Evolutionary conservation across 2,329 filamentous ascomycete genomes (phyloP).

Genomic region (Ophiocordyceps sinensis): DNA sequence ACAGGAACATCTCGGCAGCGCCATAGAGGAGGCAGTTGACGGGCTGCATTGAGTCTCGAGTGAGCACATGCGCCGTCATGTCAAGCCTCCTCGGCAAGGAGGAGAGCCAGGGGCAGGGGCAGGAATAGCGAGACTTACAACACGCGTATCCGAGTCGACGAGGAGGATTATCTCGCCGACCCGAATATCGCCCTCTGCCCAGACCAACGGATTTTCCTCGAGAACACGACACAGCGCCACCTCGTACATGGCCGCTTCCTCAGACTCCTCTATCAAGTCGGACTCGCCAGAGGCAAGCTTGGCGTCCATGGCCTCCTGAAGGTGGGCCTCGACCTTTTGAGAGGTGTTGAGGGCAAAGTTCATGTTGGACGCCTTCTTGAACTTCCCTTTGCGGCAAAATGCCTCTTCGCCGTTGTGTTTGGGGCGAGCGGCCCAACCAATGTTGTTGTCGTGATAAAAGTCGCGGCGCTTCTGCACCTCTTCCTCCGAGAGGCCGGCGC

Average conservation of each 20-base stretch:
- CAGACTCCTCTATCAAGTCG: constrained; percentile 11
- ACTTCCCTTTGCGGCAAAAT: constrained; percentile 45
- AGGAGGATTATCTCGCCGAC: constrained; percentile 51
- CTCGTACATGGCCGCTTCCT: constrained; percentile 33
- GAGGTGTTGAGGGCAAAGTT: constrained; percentile 53
- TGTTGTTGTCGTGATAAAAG: constrained; percentile 35
- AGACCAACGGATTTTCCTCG: constrained; percentile 28
- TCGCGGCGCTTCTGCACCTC: constrained; percentile 25
- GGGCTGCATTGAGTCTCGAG: constrained; percentile 19
- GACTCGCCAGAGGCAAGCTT: constrained; percentile 5
- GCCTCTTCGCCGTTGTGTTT: constrained; percentile 29
- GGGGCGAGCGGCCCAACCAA: constrained; percentile 32
- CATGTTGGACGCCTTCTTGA: constrained; percentile 67
- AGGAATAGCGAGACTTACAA: constrained; percentile 15
- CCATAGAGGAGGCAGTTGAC: constrained; percentile 53
- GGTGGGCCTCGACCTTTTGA: constrained; percentile 45
- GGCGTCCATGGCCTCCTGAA: constrained; percentile 21
- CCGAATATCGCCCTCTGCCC: constrained; percentile 46
- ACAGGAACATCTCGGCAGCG: constrained; percentile 57
- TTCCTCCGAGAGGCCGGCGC: constrained; percentile 28
- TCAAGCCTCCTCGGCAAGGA: neutral
- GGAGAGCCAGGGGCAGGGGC: neutral
- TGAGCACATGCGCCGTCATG: neutral
- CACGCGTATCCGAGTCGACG: constrained; percentile 54
- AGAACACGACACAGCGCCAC: constrained; percentile 33